These are phyloP conservation scores for Porphyrellus cyaneotinctus DNA, from an alignment of 768 basidiomycete genomes.

Conservation along the genomic window DNA sequence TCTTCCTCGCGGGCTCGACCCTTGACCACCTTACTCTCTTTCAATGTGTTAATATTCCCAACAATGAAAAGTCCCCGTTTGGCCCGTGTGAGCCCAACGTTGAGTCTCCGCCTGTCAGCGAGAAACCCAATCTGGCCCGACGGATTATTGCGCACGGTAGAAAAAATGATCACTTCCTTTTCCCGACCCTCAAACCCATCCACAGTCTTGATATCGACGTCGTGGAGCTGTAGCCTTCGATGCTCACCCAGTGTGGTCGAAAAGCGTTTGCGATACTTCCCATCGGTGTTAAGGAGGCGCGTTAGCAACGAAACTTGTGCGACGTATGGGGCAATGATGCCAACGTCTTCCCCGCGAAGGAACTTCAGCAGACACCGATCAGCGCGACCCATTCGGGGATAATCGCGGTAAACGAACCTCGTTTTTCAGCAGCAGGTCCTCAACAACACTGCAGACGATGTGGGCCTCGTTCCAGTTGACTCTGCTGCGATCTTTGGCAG, in stretches of 20 bases:
- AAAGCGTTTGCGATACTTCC: conserved; percentile 52
- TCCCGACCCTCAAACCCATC: conserved; percentile 94
- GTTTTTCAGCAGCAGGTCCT: conserved; percentile 75
- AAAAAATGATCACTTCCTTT: conserved; percentile 90
- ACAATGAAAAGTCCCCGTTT: conserved; percentile 81
- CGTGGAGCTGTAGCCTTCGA: conserved; percentile 58
- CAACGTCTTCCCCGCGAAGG: conserved; percentile 73
- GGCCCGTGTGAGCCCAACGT: conserved; percentile 88
- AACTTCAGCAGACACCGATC: conserved; percentile 34
- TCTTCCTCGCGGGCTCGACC: conserved; percentile 13
- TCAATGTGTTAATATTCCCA: conserved; percentile 66
- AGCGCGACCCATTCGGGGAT: not conserved
- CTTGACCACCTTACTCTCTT: conserved; percentile 39
- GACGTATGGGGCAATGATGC: conserved; percentile 88
- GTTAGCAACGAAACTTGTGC: conserved; percentile 78
- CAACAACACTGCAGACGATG: conserved; percentile 74
- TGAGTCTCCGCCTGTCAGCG: conserved; percentile 78
- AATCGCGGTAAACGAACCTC: conserved; percentile 44
- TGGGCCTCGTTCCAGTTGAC: conserved; percentile 76
- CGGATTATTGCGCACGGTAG: conserved; percentile 81
- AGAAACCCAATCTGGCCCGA: conserved; percentile 83
- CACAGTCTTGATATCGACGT: conserved; percentile 87
- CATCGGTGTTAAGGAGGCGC: conserved; percentile 58
- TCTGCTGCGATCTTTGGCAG: conserved; percentile 62
- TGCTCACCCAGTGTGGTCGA: conserved; percentile 55